Evolutionary conservation across 345 rosid genomes (phyloP).

Genomic region (Jatropha curcas): DNA sequence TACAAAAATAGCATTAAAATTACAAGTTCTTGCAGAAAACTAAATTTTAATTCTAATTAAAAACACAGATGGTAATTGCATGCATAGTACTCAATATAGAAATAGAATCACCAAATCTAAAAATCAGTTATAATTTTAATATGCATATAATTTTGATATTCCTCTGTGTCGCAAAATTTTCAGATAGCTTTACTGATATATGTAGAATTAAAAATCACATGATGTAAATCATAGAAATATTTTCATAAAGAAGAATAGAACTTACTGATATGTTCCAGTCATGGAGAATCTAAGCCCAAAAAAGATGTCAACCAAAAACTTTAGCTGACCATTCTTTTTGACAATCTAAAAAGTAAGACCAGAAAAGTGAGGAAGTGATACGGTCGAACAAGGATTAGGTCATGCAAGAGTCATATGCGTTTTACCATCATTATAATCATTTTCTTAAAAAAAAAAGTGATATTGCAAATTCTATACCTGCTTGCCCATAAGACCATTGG

Average conservation of each 20-base stretch:
- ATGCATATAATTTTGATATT: background rate
- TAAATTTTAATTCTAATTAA: no score
- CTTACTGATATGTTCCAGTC: conserved; percentile 73
- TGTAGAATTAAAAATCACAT: no score
- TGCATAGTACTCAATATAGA: no score
- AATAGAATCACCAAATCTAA: background rate
- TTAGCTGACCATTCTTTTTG: conserved; percentile 55
- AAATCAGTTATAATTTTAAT: background rate
- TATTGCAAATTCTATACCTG: conserved; percentile 43
- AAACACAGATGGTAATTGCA: no score
- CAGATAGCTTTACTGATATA: no score
- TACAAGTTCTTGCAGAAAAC: no score
- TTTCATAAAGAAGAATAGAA: conserved; percentile 1
- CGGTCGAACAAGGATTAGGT: background rate
- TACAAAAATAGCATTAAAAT: no score
- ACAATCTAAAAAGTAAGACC: conserved; percentile 47
- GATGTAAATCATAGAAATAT: background rate
- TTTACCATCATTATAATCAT: background rate
- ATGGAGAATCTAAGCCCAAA: conserved; percentile 85
- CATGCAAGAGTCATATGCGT: background rate
- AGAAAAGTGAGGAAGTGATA: conserved; percentile 1
- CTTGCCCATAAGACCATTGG: conserved; percentile 90
- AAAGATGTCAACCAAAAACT: conserved; percentile 66
- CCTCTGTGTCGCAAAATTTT: background rate
- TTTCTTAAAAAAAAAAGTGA: no score